Evolutionary conservation across 345 rosid species (phyloP), one percentile per base, ranked within the genome.

Genomic region (Carallia brachiata): DNA sequence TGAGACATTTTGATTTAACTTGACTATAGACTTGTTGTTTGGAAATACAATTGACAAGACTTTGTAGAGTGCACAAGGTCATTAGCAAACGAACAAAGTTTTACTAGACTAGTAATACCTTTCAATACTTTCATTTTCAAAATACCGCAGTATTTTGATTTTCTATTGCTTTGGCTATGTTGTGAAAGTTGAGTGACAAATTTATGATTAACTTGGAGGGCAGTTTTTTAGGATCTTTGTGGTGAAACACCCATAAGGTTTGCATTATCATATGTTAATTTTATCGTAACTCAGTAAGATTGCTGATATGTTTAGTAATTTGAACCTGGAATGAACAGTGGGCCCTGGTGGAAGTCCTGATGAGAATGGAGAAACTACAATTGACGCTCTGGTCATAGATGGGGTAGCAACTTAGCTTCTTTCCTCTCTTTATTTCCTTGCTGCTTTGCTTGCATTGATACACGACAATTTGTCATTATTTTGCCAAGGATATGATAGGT

Each of bases 321-420:
- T 74, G 52, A 58, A 70, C 68, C 65, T 66, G 77, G 34, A 74
- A 69, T 69, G 68, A 65, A 71, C 82, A 94, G 98, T 91, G 77
- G 98, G 97, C 0, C 98, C 97, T 57, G 98, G 97, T 63, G 97
- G 98, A 76, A 94, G 98, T 79, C 98, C 98, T 2, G 83, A 94
- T 71, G 98, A 91, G 83, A 90, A 89, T 67, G 97, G 96, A 69
- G 98, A 94, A 70, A 90, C 97, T 62, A 94, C 90, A 67, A 86
- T 94, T 74, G 97, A 94, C 77, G 97, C 98, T 61, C 66, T 94
- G 76, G 80, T 94, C 76, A 94, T 91, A 97, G 77, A 94, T 68
- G 97, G 95, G 96, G 97, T 94, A 90, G 73, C 50, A 18, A 48
- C 39, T 52, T 3, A 32, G 17, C 23, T 27, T 47, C 59, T 63